Evolutionary conservation across 2,329 filamentous ascomycete species (phyloP).

Genomic region (Talaromyces sp.): DNA sequence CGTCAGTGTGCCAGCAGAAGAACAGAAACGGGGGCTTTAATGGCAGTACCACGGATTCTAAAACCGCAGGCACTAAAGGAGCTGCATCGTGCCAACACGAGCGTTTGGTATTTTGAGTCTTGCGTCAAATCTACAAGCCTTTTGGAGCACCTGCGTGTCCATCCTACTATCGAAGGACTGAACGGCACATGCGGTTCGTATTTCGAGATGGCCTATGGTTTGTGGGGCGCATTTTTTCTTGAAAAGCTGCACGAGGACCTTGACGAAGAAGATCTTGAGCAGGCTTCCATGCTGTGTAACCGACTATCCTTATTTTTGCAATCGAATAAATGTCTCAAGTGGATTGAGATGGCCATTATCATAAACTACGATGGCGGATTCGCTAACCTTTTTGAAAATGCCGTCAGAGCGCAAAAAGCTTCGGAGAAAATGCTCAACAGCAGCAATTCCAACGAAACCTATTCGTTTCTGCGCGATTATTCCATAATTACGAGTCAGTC

Average conservation of each 20-base stretch:
- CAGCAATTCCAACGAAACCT: not conserved
- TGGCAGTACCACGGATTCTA: not conserved
- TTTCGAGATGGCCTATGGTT: slow-evolving; percentile 3
- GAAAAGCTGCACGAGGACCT: not conserved
- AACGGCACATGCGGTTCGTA: not conserved
- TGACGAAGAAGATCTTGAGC: not conserved
- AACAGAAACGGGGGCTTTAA: not conserved
- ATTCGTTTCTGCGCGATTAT: not conserved
- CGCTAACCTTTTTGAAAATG: not conserved
- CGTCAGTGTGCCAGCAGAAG: not conserved
- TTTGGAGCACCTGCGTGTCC: not conserved
- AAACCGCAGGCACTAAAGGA: not conserved
- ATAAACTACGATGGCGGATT: slow-evolving; percentile 1
- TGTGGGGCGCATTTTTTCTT: slow-evolving; percentile 3
- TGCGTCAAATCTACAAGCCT: not conserved
- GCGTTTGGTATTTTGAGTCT: not conserved
- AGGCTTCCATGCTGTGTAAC: not conserved
- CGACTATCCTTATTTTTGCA: not conserved
- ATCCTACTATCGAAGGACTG: not conserved
- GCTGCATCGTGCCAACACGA: not conserved
- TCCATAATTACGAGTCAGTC: not conserved
- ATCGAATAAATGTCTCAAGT: not conserved
- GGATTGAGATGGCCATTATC: slow-evolving; percentile 4
- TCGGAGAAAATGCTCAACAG: not conserved
- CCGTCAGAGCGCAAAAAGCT: not conserved